Conservation (phyloP, 75 land plant genomes). For the Larix kaempferi region DNA sequence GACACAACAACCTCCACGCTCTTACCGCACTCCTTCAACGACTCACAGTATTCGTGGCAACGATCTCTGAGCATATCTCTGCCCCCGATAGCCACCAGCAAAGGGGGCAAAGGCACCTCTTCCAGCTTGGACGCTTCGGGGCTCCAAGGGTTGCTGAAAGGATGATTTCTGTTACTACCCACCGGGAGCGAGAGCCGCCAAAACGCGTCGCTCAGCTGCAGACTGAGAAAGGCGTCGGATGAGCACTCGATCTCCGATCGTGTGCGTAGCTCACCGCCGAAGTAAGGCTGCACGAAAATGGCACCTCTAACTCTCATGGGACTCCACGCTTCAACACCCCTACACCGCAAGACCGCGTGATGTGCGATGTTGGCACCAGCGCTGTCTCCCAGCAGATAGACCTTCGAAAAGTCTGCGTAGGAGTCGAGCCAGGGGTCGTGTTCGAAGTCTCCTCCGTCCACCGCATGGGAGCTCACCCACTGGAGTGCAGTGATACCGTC, state of each 20-base stretch:
- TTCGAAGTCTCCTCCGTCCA: neutral
- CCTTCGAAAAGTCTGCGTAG: conserved; percentile 23
- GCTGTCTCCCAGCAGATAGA: conserved; percentile 60
- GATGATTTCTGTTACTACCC: conserved; percentile 44
- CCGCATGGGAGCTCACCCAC: conserved; percentile 19
- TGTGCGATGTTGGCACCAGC: conserved; percentile 5
- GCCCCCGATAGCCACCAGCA: conserved; percentile 49
- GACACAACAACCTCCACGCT: conserved; percentile 29
- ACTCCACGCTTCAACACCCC: neutral
- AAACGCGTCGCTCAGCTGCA: conserved; percentile 39
- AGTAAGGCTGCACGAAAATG: conserved; percentile 49
- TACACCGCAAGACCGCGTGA: neutral
- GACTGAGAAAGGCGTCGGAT: conserved; percentile 9
- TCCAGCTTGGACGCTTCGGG: neutral
- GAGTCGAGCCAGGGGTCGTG: conserved; percentile 21
- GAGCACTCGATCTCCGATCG: conserved; percentile 23
- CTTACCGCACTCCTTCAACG: conserved; percentile 32
- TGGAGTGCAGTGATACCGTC: conserved; percentile 22
- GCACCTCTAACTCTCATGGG: conserved; percentile 22
- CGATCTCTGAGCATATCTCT: conserved; percentile 58
- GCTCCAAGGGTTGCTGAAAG: conserved; percentile 37
- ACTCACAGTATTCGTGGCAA: conserved; percentile 38
- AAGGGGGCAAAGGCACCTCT: conserved; percentile 32
- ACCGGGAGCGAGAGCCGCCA: conserved; percentile 58
- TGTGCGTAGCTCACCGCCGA: conserved; percentile 37